Evolutionary conservation across 2,329 filamentous ascomycete species (phyloP), one percentile per base, ranked within the genome.

Genomic region (Neoascochyta sp.): DNA sequence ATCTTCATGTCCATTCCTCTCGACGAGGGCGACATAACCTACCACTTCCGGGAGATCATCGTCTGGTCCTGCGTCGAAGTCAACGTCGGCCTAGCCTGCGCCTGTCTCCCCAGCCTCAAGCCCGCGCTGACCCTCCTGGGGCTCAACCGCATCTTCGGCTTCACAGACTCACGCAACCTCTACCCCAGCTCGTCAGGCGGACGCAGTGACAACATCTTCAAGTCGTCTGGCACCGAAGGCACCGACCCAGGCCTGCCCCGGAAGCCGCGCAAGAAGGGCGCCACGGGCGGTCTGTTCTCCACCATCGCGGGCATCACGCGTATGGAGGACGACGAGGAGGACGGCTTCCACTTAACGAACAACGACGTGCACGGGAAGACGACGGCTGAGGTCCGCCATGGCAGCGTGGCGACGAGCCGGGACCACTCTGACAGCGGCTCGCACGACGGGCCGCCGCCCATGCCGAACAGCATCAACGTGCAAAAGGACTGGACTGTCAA

Each of bases 41-140:
- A 46, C 41, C 51, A 47, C 31, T 54, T 47, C 41, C 41, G 45
- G 26, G 50, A 54, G 14, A 44, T 54, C 33, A 45, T 49, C 23
- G 29, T 50, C 3, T 54, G 50, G 50, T 38, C 30, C 5, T 33
- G 50, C 14, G 45, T 52, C n/a, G 48, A 52, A 23, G 32, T 50
- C 31, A 52, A 52, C 28, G 34, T 52, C 7, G 48, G 49, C n/a
- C 34, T 52, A 12, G 36, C 29, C 2, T 50, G 47, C 37, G 50
- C 44, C 9, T 51, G 50, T 20, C 31, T 53, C 4, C 47, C 47
- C 4, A 40, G 36, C 17, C 26, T 53, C 16, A 44, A 45, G 18
- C 50, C 50, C 2, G 36, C 38, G 1, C 24, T 52, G 6, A 14
- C 30, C 4, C 30, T 44, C 16, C 23, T 52, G 4, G 45, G 47